A percentile compares a stretch with the other conserved stretches of the same genome.
phyloP scores from a whole-genome alignment of 1,284 basidiomycete species.

The Tilletia caries region DNA sequence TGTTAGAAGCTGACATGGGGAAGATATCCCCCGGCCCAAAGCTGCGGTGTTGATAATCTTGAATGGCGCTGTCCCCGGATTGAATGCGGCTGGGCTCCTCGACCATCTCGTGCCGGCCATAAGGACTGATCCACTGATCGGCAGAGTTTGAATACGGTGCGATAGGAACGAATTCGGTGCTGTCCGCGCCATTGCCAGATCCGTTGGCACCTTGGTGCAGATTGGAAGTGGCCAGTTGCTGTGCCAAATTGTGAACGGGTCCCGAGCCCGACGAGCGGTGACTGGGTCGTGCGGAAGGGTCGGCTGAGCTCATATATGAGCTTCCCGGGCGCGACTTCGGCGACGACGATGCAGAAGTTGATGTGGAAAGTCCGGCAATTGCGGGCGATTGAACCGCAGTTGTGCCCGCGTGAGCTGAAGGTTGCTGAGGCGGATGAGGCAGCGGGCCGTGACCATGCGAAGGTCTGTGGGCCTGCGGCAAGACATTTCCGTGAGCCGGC shows the following conservation, averaged over 20 bases:
- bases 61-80: background rate
- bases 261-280: background rate
- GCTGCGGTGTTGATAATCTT: background rate
- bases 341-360: background rate
- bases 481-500: background rate
- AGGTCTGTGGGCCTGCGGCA: too few species aligned
- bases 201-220: background rate
- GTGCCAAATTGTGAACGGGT: background rate
- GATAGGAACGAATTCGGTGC: background rate
- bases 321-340: background rate
- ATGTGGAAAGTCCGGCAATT: background rate
- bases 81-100: background rate
- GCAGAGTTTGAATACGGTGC: background rate
- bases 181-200: background rate
- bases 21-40: background rate
- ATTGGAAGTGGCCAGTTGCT: background rate
- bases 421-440: background rate
- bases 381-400: background rate
- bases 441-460: background rate
- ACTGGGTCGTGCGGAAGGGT: background rate
- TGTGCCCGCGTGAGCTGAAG: background rate
- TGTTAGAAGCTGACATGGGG: background rate
- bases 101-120: background rate
- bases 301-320: background rate
- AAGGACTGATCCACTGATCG: background rate